Evolutionary conservation across 1,284 basidiomycete species (phyloP).

Genomic region (Wallemia mellicola): DNA sequence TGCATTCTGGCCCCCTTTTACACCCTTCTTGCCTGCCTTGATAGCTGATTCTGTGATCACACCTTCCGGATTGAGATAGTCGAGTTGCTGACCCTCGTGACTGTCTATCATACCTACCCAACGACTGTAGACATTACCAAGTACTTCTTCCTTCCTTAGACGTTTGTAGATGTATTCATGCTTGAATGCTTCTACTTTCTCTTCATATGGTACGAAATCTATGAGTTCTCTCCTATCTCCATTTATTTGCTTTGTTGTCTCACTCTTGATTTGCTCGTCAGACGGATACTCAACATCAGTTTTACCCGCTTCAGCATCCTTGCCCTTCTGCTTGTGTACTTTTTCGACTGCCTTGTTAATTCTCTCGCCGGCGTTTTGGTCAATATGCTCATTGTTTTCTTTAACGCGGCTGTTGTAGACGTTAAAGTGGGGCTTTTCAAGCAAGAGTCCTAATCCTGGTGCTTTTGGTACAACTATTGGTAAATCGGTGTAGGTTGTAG

Average conservation of each 20-base stretch:
- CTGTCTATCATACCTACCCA: constrained; percentile 38
- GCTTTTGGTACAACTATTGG: constrained; percentile 77
- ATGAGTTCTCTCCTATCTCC: constrained; percentile 19
- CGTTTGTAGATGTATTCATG: constrained; percentile 48
- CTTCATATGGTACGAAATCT: constrained; percentile 33
- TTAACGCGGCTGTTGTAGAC: constrained; percentile 40
- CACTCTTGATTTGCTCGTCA: background rate
- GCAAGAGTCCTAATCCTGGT: constrained; percentile 73
- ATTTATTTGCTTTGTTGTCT: background rate
- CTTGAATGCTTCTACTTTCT: constrained; percentile 48
- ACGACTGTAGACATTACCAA: constrained; percentile 41
- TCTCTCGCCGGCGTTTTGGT: constrained; percentile 7
- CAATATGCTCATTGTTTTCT: constrained; percentile 22
- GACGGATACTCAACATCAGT: constrained; percentile 3
- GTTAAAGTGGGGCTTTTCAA: constrained; percentile 68
- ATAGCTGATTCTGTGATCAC: constrained; percentile 34
- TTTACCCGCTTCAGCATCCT: constrained; percentile 12
- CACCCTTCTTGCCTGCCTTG: constrained; percentile 25
- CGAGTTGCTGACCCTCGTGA: constrained; percentile 35
- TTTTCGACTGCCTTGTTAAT: constrained; percentile 9
- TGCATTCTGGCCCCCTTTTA: constrained; percentile 27
- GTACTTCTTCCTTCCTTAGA: constrained; percentile 55
- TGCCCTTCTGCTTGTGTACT: constrained; percentile 17
- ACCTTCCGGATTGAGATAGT: constrained; percentile 38
- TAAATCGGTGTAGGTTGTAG: constrained; percentile 28